A percentile compares a stretch with the other conserved stretches of the same genome.
phyloP scores from a whole-genome alignment of 2,329 filamentous ascomycete genomes.

The Colletotrichum chlorophyti region DNA sequence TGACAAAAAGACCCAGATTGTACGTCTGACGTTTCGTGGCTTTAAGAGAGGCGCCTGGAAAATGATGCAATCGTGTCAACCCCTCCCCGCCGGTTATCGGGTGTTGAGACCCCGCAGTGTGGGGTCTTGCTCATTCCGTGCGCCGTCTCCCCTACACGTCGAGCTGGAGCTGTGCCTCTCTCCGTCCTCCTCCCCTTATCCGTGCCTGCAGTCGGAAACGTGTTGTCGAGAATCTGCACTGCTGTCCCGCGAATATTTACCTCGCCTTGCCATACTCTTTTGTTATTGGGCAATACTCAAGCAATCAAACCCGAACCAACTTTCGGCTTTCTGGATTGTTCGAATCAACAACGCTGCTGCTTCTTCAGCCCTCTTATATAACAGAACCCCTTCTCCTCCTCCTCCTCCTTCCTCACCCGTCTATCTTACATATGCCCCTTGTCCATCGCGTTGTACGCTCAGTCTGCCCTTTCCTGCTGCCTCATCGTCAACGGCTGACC shows the following conservation, averaged over 20 bases:
- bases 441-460: neutral
- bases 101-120: constrained; percentile 23
- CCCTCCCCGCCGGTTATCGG: constrained; percentile 25
- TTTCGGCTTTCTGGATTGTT: neutral
- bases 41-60: neutral
- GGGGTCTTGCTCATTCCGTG: constrained; percentile 22
- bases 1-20: neutral
- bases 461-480: constrained; percentile 2
- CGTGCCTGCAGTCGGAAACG: constrained; percentile 22
- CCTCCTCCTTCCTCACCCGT: neutral
- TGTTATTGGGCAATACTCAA: neutral
- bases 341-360: neutral
- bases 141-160: no score
- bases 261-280: neutral
- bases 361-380: neutral
- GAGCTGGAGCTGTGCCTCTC: no score
- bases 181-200: constrained; percentile 24
- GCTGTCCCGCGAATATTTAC: neutral
- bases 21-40: neutral
- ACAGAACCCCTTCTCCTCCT: constrained; percentile 3
- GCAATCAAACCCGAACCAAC: neutral
- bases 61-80: constrained; percentile 25
- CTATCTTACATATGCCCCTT: constrained; percentile 12
- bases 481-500: neutral
- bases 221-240: constrained; percentile 11